phyloP scores from a whole-genome alignment of 805 yeast species.

The Teunomyces pallodes region DNA sequence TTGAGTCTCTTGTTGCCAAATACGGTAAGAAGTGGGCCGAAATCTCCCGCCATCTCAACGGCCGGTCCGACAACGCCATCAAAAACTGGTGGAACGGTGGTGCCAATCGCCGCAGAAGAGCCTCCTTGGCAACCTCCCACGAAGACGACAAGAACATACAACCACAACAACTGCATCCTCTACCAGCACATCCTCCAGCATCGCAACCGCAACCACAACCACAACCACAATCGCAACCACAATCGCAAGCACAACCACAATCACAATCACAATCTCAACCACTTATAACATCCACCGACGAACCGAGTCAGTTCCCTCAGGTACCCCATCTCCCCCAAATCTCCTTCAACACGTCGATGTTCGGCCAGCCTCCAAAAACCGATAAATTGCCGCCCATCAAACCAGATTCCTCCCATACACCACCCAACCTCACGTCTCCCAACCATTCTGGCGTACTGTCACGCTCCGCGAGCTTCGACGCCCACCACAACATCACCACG shows the following conservation, averaged over 20 bases:
- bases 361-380: conserved; percentile 16
- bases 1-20: conserved; percentile 72
- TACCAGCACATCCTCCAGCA: background rate
- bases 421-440: conserved; percentile 6
- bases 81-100: conserved; percentile 98
- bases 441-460: background rate
- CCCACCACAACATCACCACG: conserved; percentile 4
- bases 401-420: conserved; percentile 4
- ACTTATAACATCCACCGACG: background rate
- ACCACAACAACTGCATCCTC: background rate
- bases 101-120: conserved; percentile 74
- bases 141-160: conserved; percentile 5
- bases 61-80: conserved; percentile 86
- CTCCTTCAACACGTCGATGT: conserved; percentile 43
- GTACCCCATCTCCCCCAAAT: conserved; percentile 28
- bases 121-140: conserved; percentile 17
- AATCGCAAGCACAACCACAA: background rate
- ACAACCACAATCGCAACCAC: background rate
- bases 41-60: conserved; percentile 82
- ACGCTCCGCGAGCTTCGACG: conserved; percentile 8
- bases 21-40: conserved; percentile 95
- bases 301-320: conserved; percentile 11
- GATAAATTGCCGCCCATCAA: background rate
- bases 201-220: background rate
- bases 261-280: background rate